Conservation (phyloP, 2,329 filamentous ascomycete species). For the Pseudogymnoascus pannorum region DNA sequence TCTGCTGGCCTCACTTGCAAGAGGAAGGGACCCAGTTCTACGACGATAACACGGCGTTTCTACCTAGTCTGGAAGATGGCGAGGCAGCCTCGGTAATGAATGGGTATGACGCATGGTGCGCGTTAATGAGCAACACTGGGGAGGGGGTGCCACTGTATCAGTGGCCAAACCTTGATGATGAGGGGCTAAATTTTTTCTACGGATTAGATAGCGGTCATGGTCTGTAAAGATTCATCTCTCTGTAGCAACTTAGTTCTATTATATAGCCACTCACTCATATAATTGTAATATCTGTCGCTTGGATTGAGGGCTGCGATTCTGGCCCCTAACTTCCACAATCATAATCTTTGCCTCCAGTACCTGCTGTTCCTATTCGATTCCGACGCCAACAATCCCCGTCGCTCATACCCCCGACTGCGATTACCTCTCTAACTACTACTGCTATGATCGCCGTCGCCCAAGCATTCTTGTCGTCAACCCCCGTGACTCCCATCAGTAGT, state of each 20-base stretch:
- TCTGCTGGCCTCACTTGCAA: constrained; percentile 14
- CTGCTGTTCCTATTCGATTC: too few species aligned
- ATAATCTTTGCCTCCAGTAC: too few species aligned
- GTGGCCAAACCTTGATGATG: constrained; percentile 7
- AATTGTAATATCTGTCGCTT: neutral
- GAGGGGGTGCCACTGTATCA: constrained; percentile 1
- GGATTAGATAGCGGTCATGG: constrained; percentile 1
- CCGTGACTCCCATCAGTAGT: too few species aligned
- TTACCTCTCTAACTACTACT: too few species aligned
- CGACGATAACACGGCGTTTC: neutral
- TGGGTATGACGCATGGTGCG: constrained; percentile 8
- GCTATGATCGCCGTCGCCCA: too few species aligned
- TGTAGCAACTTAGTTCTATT: neutral
- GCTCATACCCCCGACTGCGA: too few species aligned
- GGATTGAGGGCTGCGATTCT: too few species aligned
- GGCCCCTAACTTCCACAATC: too few species aligned
- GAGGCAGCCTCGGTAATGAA: constrained; percentile 10
- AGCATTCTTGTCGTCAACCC: too few species aligned
- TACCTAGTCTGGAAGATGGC: constrained; percentile 7
- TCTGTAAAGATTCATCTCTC: neutral
- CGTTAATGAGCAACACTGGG: constrained; percentile 6
- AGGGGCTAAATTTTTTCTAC: constrained; percentile 8
- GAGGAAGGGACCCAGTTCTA: constrained; percentile 7
- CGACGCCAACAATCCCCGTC: too few species aligned
- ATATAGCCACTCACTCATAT: neutral